Conservation (phyloP, 1,284 basidiomycete species). For the Cystobasidium sp. region DNA sequence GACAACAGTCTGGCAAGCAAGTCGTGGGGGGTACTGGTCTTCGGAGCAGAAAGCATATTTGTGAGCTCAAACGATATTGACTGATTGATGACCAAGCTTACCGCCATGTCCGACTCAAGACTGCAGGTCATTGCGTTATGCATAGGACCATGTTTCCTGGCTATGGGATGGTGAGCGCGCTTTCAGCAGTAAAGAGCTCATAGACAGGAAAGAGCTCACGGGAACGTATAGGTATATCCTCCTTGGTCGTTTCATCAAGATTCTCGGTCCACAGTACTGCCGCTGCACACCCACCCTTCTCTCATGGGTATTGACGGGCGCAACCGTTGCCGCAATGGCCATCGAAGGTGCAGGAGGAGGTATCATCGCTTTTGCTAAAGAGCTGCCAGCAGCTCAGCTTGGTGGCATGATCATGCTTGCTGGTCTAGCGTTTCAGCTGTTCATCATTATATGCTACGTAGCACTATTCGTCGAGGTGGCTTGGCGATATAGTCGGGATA, state of each 20-base stretch:
- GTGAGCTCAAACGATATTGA: not conserved
- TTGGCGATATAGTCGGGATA: slow-evolving; percentile 1
- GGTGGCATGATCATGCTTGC: slow-evolving; percentile 29
- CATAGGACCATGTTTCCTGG: slow-evolving; percentile 9
- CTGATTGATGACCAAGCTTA: not conserved
- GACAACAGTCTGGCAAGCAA: slow-evolving; percentile 9
- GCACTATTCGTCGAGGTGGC: slow-evolving; percentile 28
- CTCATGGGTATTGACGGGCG: slow-evolving; percentile 56
- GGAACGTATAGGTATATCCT: slow-evolving; percentile 52
- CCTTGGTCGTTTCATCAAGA: slow-evolving; percentile 56
- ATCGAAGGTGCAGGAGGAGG: slow-evolving; percentile 59
- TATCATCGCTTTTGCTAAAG: slow-evolving; percentile 48
- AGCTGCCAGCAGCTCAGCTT: not conserved
- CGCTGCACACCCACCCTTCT: slow-evolving; percentile 54
- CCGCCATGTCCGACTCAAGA: not conserved
- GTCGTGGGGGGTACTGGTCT: slow-evolving; percentile 25
- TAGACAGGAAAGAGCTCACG: not conserved
- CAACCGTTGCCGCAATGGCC: slow-evolving; percentile 57
- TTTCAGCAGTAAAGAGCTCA: not conserved
- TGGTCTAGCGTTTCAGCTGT: slow-evolving; percentile 12
- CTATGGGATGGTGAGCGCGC: not conserved
- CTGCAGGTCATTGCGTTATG: slow-evolving; percentile 12
- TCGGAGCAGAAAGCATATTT: slow-evolving; percentile 16
- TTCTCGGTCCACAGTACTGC: slow-evolving; percentile 56
- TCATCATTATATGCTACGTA: slow-evolving; percentile 13